Evolutionary conservation across 805 yeast species (phyloP).

Genomic region (Lachancea dasiensis): DNA sequence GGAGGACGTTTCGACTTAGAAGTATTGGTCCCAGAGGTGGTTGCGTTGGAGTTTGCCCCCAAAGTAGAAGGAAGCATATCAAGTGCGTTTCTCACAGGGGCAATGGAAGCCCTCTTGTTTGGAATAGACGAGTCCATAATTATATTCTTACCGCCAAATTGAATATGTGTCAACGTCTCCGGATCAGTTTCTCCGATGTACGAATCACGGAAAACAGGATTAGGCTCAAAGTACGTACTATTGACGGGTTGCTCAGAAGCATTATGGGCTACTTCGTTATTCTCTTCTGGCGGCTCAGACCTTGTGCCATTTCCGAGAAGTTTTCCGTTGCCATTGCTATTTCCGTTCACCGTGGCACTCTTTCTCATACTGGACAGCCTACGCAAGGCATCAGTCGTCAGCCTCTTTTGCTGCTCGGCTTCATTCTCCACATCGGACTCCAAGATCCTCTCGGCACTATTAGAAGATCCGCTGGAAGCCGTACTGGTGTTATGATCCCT

Average conservation of each 20-base stretch:
- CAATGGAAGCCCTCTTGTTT: conserved; percentile 14
- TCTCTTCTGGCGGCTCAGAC: conserved; percentile 5
- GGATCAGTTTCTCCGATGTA: conserved; percentile 4
- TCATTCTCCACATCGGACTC: conserved; percentile 21
- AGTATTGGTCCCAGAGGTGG: too few species aligned
- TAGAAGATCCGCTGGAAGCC: not conserved
- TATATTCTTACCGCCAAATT: conserved; percentile 29
- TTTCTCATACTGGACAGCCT: conserved; percentile 31
- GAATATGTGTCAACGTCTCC: conserved; percentile 21
- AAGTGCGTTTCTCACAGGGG: conserved; percentile 16
- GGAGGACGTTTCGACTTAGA: conserved; percentile 23
- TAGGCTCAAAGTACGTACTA: not conserved
- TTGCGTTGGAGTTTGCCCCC: conserved; percentile 4
- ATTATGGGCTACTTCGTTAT: conserved; percentile 1
- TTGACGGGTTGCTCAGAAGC: not conserved
- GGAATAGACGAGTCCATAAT: conserved; percentile 24
- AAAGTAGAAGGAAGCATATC: conserved; percentile 7
- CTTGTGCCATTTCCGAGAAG: too few species aligned
- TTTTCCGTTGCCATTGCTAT: not conserved
- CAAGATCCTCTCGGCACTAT: not conserved
- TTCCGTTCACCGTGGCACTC: too few species aligned
- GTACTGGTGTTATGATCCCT: too few species aligned
- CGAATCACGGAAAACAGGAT: conserved; percentile 1
- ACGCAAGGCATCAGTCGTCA: conserved; percentile 37
- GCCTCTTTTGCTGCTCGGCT: conserved; percentile 28